Conservation (phyloP, 2,329 filamentous ascomycete genomes). For the Sporothrix schenckii region DNA sequence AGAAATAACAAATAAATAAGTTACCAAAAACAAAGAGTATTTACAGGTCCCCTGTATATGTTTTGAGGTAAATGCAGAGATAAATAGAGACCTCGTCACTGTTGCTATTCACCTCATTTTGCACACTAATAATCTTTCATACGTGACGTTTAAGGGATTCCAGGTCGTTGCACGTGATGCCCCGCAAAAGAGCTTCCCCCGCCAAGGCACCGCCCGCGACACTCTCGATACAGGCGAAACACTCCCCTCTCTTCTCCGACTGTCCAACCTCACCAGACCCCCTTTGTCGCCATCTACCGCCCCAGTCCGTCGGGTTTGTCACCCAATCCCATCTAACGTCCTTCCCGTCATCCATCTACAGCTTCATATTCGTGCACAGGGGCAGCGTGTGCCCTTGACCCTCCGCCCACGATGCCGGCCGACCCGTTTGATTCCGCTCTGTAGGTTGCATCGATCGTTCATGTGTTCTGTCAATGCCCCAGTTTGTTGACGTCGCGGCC, state of each 20-base stretch:
- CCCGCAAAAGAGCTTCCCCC: conserved; percentile 19
- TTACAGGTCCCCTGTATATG: too few relatives aligned
- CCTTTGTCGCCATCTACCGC: not conserved
- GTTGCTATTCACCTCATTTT: not conserved
- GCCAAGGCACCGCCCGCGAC: conserved; percentile 13
- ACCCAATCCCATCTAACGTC: not conserved
- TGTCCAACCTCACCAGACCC: not conserved
- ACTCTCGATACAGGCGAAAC: conserved; percentile 9
- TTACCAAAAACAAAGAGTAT: too few relatives aligned
- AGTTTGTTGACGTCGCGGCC: not conserved
- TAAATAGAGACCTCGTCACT: not conserved
- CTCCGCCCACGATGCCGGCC: conserved; percentile 44
- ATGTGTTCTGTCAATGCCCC: not conserved
- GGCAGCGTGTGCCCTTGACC: conserved; percentile 22
- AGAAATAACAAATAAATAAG: too few relatives aligned
- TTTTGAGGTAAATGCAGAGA: too few relatives aligned
- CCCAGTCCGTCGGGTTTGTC: not conserved
- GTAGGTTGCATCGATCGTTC: conserved; percentile 51
- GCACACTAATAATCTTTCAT: not conserved
- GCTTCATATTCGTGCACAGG: conserved; percentile 16
- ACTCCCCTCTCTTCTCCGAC: conserved; percentile 9
- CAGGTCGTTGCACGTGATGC: conserved; percentile 21
- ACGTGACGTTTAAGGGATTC: conserved; percentile 7
- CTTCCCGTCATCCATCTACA: not conserved
- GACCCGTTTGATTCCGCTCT: conserved; percentile 77